These are phyloP conservation scores for Vanrija sp. DNA, from an alignment of 1,284 basidiomycete species.

Conservation along the genomic window DNA sequence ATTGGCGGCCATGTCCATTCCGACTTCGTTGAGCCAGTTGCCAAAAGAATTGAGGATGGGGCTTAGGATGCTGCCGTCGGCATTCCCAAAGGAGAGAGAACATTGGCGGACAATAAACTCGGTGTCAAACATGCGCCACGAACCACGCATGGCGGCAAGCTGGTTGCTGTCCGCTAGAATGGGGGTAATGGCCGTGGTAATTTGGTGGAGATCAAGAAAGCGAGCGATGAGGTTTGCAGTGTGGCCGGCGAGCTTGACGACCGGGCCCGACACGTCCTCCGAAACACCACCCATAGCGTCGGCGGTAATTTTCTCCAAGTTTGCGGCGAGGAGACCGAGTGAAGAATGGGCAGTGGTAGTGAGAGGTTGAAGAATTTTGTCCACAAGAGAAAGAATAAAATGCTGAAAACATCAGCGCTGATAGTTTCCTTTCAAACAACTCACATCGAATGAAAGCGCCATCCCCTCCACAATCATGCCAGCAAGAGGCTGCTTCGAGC, in stretches of 20 bases:
- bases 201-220: constrained; percentile 35
- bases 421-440: not conserved
- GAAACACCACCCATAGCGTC: constrained; percentile 20
- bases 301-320: constrained; percentile 33
- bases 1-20: constrained; percentile 3
- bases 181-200: constrained; percentile 29
- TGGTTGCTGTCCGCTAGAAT: constrained; percentile 31
- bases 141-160: constrained; percentile 25
- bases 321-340: constrained; percentile 24
- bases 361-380: constrained; percentile 22
- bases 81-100: constrained; percentile 27
- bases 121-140: constrained; percentile 35
- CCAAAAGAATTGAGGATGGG: constrained; percentile 23
- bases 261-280: constrained; percentile 22
- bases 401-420: constrained; percentile 17
- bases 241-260: constrained; percentile 30
- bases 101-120: constrained; percentile 29
- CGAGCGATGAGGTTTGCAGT: constrained; percentile 27
- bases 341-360: constrained; percentile 13
- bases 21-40: constrained; percentile 26
- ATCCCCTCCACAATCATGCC: constrained; percentile 14
- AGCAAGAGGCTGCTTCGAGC: constrained; percentile 17
- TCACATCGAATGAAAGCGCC: constrained; percentile 11
- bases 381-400: constrained; percentile 26
- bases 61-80: constrained; percentile 20